phyloP scores from a whole-genome alignment of 2,329 filamentous ascomycete species.

The Penicillium palitans region DNA sequence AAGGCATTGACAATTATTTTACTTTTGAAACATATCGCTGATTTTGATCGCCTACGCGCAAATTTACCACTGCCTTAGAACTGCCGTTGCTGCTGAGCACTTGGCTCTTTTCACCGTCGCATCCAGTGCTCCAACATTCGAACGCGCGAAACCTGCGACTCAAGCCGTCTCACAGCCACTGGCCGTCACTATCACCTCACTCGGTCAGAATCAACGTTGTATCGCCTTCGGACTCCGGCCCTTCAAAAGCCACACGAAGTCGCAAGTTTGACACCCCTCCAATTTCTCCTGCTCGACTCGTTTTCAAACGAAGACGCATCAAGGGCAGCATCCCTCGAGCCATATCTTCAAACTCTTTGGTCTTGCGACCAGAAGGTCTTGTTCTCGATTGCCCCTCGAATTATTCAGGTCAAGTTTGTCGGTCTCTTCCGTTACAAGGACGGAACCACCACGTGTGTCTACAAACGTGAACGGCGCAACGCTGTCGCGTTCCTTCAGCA shows the following conservation, averaged over 20 bases:
- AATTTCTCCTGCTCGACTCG: not conserved
- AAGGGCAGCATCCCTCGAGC: conserved; percentile 5
- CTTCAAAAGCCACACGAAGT: not conserved
- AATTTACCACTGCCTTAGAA: not conserved
- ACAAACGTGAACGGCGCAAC: conserved; percentile 1
- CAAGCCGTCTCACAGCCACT: not conserved
- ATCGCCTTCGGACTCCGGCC: not conserved
- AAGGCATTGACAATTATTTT: conserved; percentile 22
- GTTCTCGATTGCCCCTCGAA: not conserved
- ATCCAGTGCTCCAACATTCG: conserved; percentile 16
- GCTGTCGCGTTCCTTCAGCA: not conserved
- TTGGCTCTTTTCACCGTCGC: conserved; percentile 6
- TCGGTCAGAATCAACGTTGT: not conserved
- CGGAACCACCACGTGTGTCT: not conserved
- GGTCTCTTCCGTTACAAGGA: not conserved
- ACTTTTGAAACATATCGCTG: conserved; percentile 12
- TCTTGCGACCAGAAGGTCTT: not conserved
- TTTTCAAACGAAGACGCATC: conserved; percentile 2
- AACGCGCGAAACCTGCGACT: conserved; percentile 17
- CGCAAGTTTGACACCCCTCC: not conserved
- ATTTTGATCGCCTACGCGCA: not conserved
- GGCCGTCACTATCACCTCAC: not conserved
- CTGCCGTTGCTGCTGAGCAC: not conserved
- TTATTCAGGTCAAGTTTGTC: not conserved
- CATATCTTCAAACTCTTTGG: not conserved